Evolutionary conservation across 176 grass and related monocot genomes (phyloP).

Genomic region (Aechmea fasciata): DNA sequence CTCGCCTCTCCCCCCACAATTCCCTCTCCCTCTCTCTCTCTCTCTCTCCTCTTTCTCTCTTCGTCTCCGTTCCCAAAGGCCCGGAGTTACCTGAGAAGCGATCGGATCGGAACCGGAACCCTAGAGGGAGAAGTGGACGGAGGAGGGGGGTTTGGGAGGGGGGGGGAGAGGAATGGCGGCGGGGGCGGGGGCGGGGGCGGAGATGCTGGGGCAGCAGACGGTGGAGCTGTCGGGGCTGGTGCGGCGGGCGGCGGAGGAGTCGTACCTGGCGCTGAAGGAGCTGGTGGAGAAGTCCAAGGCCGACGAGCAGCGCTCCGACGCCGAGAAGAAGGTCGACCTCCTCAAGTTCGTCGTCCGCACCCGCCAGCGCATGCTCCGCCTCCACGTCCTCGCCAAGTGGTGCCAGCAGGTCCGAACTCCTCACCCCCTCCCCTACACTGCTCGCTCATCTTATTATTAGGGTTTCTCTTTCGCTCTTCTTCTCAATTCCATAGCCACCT

Average conservation of each 20-base stretch:
- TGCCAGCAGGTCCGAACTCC: slow-evolving; percentile 67
- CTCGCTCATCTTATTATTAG: background rate
- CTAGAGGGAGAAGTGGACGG: background rate
- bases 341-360: slow-evolving; percentile 94
- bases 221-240: slow-evolving; percentile 84
- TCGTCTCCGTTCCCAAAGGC: too few relatives aligned
- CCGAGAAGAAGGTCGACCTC: slow-evolving; percentile 97
- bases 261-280: slow-evolving; percentile 87
- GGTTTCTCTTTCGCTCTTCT: background rate
- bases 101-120: too few relatives aligned
- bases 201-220: slow-evolving; percentile 77
- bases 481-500: background rate
- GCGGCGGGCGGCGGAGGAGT: slow-evolving; percentile 71
- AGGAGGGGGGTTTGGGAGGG: background rate
- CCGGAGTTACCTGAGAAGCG: too few relatives aligned
- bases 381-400: slow-evolving; percentile 98
- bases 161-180: background rate
- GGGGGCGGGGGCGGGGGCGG: slow-evolving; percentile 24
- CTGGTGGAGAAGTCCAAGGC: slow-evolving; percentile 69
- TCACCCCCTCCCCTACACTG: background rate
- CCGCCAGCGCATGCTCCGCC: slow-evolving; percentile 95
- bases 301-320: slow-evolving; percentile 55
- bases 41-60: too few relatives aligned
- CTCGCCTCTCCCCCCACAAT: too few relatives aligned
- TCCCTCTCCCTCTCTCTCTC: too few relatives aligned